phyloP scores from a whole-genome alignment of 2,329 filamentous ascomycete genomes.

The Grosmannia serpens region DNA sequence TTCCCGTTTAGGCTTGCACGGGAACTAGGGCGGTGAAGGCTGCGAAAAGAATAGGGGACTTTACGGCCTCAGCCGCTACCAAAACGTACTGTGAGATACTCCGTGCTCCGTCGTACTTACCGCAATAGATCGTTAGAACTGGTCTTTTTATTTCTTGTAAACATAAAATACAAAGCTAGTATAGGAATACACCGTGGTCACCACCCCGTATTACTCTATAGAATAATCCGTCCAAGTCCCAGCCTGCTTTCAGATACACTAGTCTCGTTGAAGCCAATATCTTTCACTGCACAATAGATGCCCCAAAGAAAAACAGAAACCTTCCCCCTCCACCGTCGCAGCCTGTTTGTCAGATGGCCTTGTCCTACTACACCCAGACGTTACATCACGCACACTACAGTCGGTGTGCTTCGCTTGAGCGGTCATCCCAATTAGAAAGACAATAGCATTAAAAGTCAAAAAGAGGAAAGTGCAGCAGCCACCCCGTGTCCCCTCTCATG shows the following conservation, averaged over 20 bases:
- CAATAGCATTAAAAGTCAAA: not conserved
- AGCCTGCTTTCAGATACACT: not conserved
- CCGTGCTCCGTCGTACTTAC: too few relatives aligned
- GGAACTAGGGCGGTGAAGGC: not conserved
- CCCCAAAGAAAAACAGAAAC: not conserved
- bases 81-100: not conserved
- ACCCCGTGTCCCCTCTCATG: not conserved
- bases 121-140: not conserved
- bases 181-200: not conserved
- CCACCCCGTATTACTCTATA: slow-evolving; percentile 2
- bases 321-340: too few relatives aligned
- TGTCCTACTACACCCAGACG: not conserved
- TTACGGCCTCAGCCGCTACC: not conserved
- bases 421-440: not conserved
- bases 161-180: not conserved
- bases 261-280: not conserved
- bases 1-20: not conserved
- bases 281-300: not conserved
- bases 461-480: not conserved
- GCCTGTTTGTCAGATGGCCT: too few relatives aligned
- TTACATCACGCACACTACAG: not conserved
- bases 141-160: not conserved
- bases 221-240: not conserved
- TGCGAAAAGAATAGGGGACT: not conserved
- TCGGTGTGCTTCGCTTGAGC: not conserved